phyloP scores from a whole-genome alignment of 495 filamentous ascomycete species.

The Pyrenula massariospora region DNA sequence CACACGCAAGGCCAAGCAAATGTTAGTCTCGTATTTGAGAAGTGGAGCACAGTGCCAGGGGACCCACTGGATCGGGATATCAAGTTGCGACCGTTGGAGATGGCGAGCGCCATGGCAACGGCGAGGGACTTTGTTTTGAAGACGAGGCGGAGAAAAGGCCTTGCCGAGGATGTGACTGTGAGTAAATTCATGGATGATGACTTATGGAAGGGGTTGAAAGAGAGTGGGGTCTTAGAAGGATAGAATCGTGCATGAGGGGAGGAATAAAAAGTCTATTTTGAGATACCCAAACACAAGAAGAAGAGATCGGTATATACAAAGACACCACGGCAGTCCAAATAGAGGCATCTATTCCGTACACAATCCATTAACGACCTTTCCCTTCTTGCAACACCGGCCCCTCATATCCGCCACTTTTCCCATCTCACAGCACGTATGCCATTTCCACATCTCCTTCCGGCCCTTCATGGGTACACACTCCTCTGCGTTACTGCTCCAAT shows the following conservation, averaged over 20 bases:
- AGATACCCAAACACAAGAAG: no score
- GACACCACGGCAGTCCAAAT: no score
- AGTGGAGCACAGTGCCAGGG: constrained; percentile 89
- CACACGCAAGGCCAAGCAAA: constrained; percentile 89
- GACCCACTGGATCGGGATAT: constrained; percentile 86
- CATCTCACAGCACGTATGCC: no score
- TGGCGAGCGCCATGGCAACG: constrained; percentile 72
- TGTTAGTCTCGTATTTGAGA: constrained; percentile 86
- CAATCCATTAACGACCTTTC: no score
- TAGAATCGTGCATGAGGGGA: constrained; percentile 13
- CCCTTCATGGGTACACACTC: no score
- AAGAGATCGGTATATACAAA: no score
- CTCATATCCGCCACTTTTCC: no score
- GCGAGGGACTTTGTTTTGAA: constrained; percentile 94
- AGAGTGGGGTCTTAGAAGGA: constrained; percentile 76
- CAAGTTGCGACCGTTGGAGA: constrained; percentile 72
- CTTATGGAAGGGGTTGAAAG: constrained; percentile 75
- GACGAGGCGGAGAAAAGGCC: constrained; percentile 82
- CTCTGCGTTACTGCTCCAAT: no score
- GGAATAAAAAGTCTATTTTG: no score
- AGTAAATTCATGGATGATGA: constrained; percentile 94
- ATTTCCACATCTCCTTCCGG: no score
- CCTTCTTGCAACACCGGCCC: no score
- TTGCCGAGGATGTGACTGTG: constrained; percentile 91
- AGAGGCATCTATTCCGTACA: no score